These are phyloP conservation scores for Gomphus bonarii DNA, from an alignment of 1,284 basidiomycete genomes.

Conservation along the genomic window DNA sequence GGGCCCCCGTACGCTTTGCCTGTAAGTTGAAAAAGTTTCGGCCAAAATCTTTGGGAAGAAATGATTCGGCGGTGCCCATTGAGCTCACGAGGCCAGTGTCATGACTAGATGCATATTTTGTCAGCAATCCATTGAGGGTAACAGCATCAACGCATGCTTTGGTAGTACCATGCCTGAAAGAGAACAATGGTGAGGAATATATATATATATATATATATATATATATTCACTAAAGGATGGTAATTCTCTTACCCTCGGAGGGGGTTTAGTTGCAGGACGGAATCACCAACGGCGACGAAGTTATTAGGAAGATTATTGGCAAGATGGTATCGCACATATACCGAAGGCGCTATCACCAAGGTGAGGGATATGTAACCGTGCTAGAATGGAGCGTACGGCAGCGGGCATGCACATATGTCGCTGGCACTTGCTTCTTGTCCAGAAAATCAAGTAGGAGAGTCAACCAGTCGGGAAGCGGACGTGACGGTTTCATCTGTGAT, in stretches of 20 bases:
- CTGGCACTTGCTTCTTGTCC: slow-evolving; percentile 14
- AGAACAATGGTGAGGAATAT: background rate
- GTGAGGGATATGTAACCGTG: background rate
- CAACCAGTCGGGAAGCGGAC: slow-evolving; percentile 16
- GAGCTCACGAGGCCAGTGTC: background rate
- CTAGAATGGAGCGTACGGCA: slow-evolving; percentile 10
- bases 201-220: background rate
- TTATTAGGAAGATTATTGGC: slow-evolving; percentile 17
- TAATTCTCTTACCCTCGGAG: slow-evolving; percentile 4
- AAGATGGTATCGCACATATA: slow-evolving; percentile 16
- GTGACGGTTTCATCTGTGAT: background rate
- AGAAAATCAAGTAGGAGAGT: slow-evolving; percentile 16
- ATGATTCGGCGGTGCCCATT: background rate
- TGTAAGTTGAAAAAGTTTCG: slow-evolving; percentile 15
- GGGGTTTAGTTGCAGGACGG: slow-evolving; percentile 14
- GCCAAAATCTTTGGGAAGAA: slow-evolving; percentile 13
- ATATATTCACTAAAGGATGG: background rate
- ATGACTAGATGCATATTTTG: background rate
- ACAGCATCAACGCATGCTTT: slow-evolving; percentile 14
- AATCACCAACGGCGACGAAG: slow-evolving; percentile 19
- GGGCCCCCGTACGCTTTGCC: background rate
- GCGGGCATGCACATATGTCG: slow-evolving; percentile 3
- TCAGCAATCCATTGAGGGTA: slow-evolving; percentile 14
- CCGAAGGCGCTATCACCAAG: slow-evolving; percentile 12
- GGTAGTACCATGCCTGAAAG: slow-evolving; percentile 15